A percentile compares a stretch with the other conserved stretches of the same genome.
Conservation (phyloP, 148 eudicot species). For the Heliamphora exappendiculata region DNA sequence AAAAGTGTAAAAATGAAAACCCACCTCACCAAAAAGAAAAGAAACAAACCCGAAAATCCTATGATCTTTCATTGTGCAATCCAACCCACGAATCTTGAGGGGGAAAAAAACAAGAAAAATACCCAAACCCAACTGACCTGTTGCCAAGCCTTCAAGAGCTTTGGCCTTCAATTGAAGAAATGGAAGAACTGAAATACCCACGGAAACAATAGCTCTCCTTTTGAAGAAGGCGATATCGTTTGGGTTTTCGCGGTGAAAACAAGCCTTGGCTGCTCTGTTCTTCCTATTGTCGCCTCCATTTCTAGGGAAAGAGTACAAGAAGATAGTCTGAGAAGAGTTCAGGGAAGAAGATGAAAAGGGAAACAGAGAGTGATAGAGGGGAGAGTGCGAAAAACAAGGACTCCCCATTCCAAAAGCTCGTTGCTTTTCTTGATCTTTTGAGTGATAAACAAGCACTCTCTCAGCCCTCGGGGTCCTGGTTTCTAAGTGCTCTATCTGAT, state of each 20-base stretch:
- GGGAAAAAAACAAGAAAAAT: constrained; percentile 5
- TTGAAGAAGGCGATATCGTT: constrained; percentile 21
- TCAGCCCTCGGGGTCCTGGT: background rate
- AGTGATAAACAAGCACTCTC: constrained; percentile 2
- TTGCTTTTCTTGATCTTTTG: constrained; percentile 5
- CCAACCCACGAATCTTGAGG: background rate
- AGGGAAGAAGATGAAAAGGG: constrained; percentile 19
- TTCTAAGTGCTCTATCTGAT: background rate
- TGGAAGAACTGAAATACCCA: constrained; percentile 64
- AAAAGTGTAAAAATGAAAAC: background rate
- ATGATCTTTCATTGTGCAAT: background rate
- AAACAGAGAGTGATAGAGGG: constrained; percentile 30
- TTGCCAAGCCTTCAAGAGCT: constrained; percentile 29
- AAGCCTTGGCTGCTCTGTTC: constrained; percentile 33
- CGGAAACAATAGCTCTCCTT: constrained; percentile 50
- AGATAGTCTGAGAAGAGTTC: constrained; percentile 22
- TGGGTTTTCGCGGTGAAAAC: constrained; percentile 21
- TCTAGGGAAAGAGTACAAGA: constrained; percentile 26
- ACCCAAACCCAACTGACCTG: constrained; percentile 28
- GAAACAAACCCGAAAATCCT: background rate
- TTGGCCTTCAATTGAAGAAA: constrained; percentile 35
- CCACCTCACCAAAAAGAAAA: constrained; percentile 3
- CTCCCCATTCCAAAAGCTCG: constrained; percentile 40
- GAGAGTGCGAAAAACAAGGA: constrained; percentile 37
- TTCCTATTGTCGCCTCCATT: constrained; percentile 30